These are phyloP conservation scores for Taphrina flavorubra DNA, from an alignment of 1,139 yeast genomes.

Conservation along the genomic window DNA sequence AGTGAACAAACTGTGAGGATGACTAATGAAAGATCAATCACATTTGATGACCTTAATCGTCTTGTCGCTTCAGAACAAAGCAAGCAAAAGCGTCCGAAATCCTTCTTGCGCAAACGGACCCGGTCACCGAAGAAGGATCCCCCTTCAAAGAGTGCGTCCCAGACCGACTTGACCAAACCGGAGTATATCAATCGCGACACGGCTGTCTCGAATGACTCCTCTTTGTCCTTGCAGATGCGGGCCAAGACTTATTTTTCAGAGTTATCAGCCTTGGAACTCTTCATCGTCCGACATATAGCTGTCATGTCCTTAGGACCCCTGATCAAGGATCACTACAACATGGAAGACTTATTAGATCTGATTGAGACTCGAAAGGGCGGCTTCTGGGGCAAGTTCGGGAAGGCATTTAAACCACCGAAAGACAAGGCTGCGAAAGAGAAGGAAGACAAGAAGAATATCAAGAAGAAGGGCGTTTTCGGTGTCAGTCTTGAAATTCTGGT, in stretches of 20 bases:
- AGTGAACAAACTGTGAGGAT: not conserved
- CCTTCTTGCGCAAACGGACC: constrained; percentile 54
- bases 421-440: constrained; percentile 47
- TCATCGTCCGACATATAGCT: constrained; percentile 69
- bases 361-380: constrained; percentile 57
- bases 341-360: constrained; percentile 62
- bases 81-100: constrained; percentile 85
- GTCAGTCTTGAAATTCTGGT: constrained; percentile 74
- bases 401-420: constrained; percentile 51
- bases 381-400: constrained; percentile 78
- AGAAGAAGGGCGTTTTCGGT: constrained; percentile 68
- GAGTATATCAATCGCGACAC: constrained; percentile 15
- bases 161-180: constrained; percentile 19
- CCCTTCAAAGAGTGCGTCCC: constrained; percentile 6
- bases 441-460: constrained; percentile 50
- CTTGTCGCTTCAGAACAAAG: constrained; percentile 98
- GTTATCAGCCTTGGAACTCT: constrained; percentile 64
- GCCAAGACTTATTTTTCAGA: constrained; percentile 69
- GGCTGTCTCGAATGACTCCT: constrained; percentile 20
- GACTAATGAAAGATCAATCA: constrained; percentile 70
- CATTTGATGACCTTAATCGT: constrained; percentile 93
- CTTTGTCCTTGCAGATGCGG: constrained; percentile 37
- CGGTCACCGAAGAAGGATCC: constrained; percentile 28
- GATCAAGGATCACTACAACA: constrained; percentile 54
- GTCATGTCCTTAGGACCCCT: constrained; percentile 62